Base-by-base conservation (phyloP, 2,329 filamentous ascomycete genomes). In the Monilinia laxa region DNA sequence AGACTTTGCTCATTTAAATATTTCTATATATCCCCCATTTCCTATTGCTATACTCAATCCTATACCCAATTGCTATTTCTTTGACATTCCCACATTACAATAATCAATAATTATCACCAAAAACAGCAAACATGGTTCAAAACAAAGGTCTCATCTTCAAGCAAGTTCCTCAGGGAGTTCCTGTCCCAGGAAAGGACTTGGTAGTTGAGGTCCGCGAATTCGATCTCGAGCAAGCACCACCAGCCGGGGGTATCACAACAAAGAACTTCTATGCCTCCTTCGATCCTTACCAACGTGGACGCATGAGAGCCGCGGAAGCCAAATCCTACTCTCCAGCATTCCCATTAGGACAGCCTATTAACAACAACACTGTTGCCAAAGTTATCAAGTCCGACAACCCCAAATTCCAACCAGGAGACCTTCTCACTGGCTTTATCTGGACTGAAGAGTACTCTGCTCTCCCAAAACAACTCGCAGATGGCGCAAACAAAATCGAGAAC, bases 271-370 rank as follows among this genome's bases (percentile, higher is more conserved):
- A 90, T 77, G 70, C 70, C 49, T 74, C 90, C 52, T 90, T 90
- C 79, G 92, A 96, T 78, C 92, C 92, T 2, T 96, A 96, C 81
- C 87, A 91, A 81, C 90, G 93, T 67, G 90, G 90, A 68, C 85
- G 86, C 72, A 93, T 96, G 90, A 88, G 91, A 58, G 78, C 82
- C 58, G 75, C 90, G 9, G 77, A 81, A 47, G 73, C 80, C 75
- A 86, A 90, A 79, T 92, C 90, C 12, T 95, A 93, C 81, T 77
- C 81, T 28, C 81, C 88, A 1, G 78, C 89, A 2, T 92, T 87
- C 74, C 76, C 82, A 20, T 77, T 91, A 57, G 82, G 83, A 76
- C 78, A 85, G 72, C 85, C 91, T 70, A 84, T 96, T 70, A 79
- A 79, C 71, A 93, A 88, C 78, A 78, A 78, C 71, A 82, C 81